These are phyloP conservation scores for Mycosphaerella sp. DNA, from an alignment of 2,329 filamentous ascomycete species.

Conservation along the genomic window DNA sequence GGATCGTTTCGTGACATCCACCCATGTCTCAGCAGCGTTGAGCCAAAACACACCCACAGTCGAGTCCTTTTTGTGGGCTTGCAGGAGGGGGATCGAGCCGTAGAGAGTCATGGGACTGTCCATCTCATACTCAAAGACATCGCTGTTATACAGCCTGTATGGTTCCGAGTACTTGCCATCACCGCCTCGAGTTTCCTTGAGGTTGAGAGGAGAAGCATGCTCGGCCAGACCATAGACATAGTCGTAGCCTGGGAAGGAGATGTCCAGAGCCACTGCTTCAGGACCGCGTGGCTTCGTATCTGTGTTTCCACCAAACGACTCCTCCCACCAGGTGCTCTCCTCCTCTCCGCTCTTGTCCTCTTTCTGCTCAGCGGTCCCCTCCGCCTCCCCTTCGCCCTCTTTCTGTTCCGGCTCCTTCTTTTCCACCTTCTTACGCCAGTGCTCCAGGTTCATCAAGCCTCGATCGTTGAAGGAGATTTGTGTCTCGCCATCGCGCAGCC, in stretches of 20 bases:
- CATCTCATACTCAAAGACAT: conserved; percentile 96
- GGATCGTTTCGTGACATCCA: conserved; percentile 82
- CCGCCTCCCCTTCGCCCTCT: conserved; percentile 43
- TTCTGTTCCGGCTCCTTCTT: conserved; percentile 42
- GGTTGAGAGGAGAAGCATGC: conserved; percentile 78
- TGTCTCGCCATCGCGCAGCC: conserved; percentile 71
- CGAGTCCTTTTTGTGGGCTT: conserved; percentile 88
- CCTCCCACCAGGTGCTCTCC: conserved; percentile 96
- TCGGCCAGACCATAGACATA: conserved; percentile 94
- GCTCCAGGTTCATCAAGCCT: conserved; percentile 88
- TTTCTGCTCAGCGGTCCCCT: conserved; percentile 29
- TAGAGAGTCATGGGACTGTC: conserved; percentile 99
- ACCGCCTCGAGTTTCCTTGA: conserved; percentile 85
- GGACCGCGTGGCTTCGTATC: conserved; percentile 93
- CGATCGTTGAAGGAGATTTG: conserved; percentile 85
- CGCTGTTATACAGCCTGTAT: conserved; percentile 90
- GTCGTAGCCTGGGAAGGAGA: conserved; percentile 83
- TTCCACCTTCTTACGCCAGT: conserved; percentile 87
- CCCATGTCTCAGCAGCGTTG: conserved; percentile 94
- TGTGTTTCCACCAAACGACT: conserved; percentile 89
- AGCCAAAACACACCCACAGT: conserved; percentile 97
- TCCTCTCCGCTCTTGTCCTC: conserved; percentile 51
- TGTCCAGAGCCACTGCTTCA: conserved; percentile 84
- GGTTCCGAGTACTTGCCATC: conserved; percentile 80
- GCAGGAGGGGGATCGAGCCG: conserved; percentile 96